Base-by-base conservation (phyloP, 805 yeast species). In the Candida boidinii region DNA sequence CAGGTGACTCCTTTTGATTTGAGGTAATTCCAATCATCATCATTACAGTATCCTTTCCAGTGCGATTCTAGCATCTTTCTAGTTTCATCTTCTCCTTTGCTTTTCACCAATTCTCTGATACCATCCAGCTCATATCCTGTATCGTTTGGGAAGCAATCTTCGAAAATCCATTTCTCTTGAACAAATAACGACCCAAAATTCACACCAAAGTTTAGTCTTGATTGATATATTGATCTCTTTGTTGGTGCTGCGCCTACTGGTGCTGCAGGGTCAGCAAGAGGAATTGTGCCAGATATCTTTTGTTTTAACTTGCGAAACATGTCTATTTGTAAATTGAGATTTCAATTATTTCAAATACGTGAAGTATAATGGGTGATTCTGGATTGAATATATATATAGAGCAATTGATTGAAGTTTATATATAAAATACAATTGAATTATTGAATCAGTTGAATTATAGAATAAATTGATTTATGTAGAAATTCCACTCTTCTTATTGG, bases 161-260 rank as follows among this genome's bases (percentile, higher is more conserved):
- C 79, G 52, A 59, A 81, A 23, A 86, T 83, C 77, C 84, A 88
- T 45, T 76, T 77, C 50, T 88, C 96, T 29, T 75, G 64, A 1
- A 87, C 78, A 53, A 87, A 88, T 36, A 80, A 56, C 0, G 87
- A 70, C 0, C 97, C 97, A 26, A 88, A 60, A 54, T 87, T 88
- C 21, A 84, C 94, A 6, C 96, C 97, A 49, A 72, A 76, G 49
- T 84, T 83, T 44, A 60, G 60, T 33, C 92, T 60, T 15, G 67
- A 57, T 44, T 70, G 78, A 46, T 66, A 76, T n/a, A 82, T 67
- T 17, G 76, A 64, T 26, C 54, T 59, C 32, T 48, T 51, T 7
- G 66, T 46, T 4, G 70, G 74, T 7, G 36, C 39, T 16, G 43
- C 29, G 0, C 64, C 61, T 1, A 33, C 34, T 2, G 65, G 62